Base-by-base conservation (phyloP, 1,284 basidiomycete species). In the Ustilago nuda region DNA sequence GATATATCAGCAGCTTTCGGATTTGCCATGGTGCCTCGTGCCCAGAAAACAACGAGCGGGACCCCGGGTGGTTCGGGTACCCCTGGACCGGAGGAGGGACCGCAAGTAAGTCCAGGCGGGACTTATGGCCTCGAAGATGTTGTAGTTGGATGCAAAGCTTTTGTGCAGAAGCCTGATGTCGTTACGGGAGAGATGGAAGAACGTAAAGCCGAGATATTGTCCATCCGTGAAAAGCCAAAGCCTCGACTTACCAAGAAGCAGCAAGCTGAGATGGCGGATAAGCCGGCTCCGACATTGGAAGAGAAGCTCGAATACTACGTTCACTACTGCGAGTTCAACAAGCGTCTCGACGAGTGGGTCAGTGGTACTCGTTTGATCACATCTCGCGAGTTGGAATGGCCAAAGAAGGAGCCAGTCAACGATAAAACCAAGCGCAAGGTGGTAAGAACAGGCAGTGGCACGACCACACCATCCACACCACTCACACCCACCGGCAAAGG, bases 301-400 rank as follows among this genome's bases (percentile, higher is more conserved):
- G 76, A 82, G 45, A 79, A 78, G 65, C 57, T 76, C 17, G 81
- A 81, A 51, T 78, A 76, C 64, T 80, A 82, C 43, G 76, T 81
- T 13, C 80, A 81, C 61, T 80, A 79, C 56, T 72, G 71, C 65
- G 82, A 81, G 54, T 80, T 81, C 66, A 80, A 82, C 67, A 77
- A 80, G 87, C 94, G 97, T 82, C 89, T 99, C 57, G 97, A 99
- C 86, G 97, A 98, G 77, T 99, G 97, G 97, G 92, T 99, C n/a
- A 88, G 92, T 32, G 94, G 93, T 17, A 92, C 92, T 3, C 90
- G 95, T 37, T 89, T 99, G 66, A 90, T 98, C 54, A 89, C 95
- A 35, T 90, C 89, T 67, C 90, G 92, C 76, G 95, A 98, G 83
- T 90, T 99, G 78, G 94, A 98, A 86, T 98, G 94, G 95, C 97